phyloP scores from a whole-genome alignment of 2,329 filamentous ascomycete genomes.

The Cryphonectria carpinicola region DNA sequence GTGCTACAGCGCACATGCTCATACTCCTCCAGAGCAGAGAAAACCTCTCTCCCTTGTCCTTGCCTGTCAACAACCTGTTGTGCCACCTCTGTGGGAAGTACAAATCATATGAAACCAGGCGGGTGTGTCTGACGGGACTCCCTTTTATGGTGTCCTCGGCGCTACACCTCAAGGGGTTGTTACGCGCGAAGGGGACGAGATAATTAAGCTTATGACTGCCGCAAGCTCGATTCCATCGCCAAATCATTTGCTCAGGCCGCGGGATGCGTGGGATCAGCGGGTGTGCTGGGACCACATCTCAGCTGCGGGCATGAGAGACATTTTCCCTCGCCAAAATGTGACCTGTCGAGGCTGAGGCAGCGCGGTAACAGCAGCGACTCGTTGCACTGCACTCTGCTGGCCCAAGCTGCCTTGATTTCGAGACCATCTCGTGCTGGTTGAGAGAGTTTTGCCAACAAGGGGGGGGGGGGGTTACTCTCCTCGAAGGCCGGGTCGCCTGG shows the following conservation, averaged over 20 bases:
- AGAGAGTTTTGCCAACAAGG: neutral
- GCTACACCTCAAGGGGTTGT: conserved; percentile 21
- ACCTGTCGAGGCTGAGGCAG: conserved; percentile 24
- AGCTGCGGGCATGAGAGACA: neutral
- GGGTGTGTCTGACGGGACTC: conserved; percentile 25
- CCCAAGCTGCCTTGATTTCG: conserved; percentile 5
- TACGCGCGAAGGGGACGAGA: conserved; percentile 16
- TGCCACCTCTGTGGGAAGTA: conserved; percentile 38
- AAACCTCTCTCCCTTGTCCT: conserved; percentile 25
- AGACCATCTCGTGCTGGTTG: conserved; percentile 10
- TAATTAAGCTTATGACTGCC: conserved; percentile 28
- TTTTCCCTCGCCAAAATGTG: conserved; percentile 12
- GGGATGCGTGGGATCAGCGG: neutral
- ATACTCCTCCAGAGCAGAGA: conserved; percentile 9
- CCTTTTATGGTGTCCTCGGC: conserved; percentile 19
- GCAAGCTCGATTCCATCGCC: conserved; percentile 15
- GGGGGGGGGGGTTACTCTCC: neutral
- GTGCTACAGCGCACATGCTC: conserved; percentile 32
- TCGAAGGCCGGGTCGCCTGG: conserved; percentile 4
- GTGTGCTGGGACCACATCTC: neutral
- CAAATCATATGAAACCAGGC: conserved; percentile 39
- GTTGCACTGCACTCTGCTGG: conserved; percentile 12
- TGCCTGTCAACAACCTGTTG: conserved; percentile 41
- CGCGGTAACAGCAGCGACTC: conserved; percentile 20
- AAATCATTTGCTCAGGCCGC: conserved; percentile 10